phyloP scores from a whole-genome alignment of 805 yeast species.

The Cyberlindnera mrakii region DNA sequence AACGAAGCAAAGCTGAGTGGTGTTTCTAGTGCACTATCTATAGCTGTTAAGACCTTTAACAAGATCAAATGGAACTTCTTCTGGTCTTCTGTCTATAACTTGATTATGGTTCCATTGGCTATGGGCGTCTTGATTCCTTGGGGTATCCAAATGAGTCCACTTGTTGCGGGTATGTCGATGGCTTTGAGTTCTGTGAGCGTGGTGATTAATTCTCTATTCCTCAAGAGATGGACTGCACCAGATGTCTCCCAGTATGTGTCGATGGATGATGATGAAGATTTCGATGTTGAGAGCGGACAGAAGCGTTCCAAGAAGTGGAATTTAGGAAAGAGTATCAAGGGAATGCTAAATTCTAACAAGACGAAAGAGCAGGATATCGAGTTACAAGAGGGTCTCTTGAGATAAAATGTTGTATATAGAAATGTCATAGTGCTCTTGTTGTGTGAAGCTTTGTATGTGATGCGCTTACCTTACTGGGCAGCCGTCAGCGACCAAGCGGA shows the following conservation, averaged over 20 bases:
- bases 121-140: conserved; percentile 87
- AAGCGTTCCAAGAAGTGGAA: conserved; percentile 9
- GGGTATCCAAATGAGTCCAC: conserved; percentile 74
- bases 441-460: no score
- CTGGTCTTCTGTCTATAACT: conserved; percentile 82
- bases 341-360: conserved; percentile 5
- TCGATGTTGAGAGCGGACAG: conserved; percentile 15
- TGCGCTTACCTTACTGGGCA: no score
- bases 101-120: conserved; percentile 86
- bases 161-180: conserved; percentile 89
- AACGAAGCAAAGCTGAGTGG: conserved; percentile 36
- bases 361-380: conserved; percentile 13
- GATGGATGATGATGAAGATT: conserved; percentile 4
- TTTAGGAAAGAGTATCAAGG: conserved; percentile 11
- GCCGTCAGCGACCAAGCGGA: no score
- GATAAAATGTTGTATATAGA: no score
- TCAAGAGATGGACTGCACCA: conserved; percentile 57
- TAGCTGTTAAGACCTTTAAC: conserved; percentile 62
- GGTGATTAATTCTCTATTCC: conserved; percentile 66
- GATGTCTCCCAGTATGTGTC: conserved; percentile 3
- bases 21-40: conserved; percentile 55
- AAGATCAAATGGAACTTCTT: conserved; percentile 76
- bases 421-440: no score
- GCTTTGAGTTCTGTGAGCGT: conserved; percentile 89
- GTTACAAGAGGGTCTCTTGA: conserved; percentile 14